These are phyloP conservation scores for Thermomucor indicae-seudaticae DNA, from an alignment of 371 early-diverging fungal species.

Conservation along the genomic window DNA sequence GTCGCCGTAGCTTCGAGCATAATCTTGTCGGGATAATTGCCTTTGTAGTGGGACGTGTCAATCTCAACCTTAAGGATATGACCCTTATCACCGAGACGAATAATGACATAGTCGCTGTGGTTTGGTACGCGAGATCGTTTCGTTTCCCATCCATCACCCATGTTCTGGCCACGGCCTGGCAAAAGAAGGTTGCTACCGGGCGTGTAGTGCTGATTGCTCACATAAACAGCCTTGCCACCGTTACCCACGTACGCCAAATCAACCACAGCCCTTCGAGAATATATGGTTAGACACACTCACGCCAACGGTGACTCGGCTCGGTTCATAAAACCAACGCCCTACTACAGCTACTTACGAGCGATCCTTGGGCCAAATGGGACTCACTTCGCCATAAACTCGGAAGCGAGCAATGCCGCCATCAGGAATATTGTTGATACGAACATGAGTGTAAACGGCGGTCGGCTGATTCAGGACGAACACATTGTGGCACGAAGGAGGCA, in stretches of 20 bases:
- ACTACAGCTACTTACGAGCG: conserved; percentile 22
- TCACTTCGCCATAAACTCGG: conserved; percentile 81
- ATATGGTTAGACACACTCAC: not conserved
- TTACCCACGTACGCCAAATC: conserved; percentile 78
- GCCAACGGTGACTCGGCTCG: not conserved
- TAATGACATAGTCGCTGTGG: conserved; percentile 71
- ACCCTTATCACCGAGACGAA: conserved; percentile 76
- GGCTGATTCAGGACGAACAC: conserved; percentile 57
- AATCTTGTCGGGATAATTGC: conserved; percentile 81
- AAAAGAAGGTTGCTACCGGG: conserved; percentile 72
- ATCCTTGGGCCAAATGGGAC: conserved; percentile 59
- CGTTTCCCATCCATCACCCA: conserved; percentile 82
- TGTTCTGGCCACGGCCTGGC: conserved; percentile 68
- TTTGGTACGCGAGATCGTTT: conserved; percentile 64
- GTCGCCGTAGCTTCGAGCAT: conserved; percentile 51
- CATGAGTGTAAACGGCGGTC: conserved; percentile 58
- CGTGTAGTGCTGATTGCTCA: conserved; percentile 80
- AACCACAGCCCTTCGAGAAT: conserved; percentile 39
- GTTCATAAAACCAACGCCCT: not conserved
- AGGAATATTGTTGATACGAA: conserved; percentile 83
- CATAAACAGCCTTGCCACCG: conserved; percentile 69
- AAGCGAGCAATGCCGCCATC: conserved; percentile 91
- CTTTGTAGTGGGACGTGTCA: conserved; percentile 84
- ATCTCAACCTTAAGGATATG: conserved; percentile 71
- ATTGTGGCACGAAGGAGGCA: conserved; percentile 66